phyloP scores from a whole-genome alignment of 257 asterid genomes.

The Lycium barbarum region DNA sequence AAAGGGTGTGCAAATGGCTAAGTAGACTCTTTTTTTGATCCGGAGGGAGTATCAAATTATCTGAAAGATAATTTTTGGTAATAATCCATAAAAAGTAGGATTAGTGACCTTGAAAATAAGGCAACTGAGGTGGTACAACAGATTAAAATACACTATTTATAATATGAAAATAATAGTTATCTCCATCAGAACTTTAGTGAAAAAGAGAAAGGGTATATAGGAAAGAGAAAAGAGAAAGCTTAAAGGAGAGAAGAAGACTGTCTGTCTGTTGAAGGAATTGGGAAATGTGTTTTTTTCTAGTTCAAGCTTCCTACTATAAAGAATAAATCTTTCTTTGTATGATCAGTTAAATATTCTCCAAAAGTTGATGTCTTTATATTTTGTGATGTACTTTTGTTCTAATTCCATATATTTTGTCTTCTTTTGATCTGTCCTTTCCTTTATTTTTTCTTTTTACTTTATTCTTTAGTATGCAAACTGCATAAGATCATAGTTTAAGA shows the following conservation, averaged over 20 bases:
- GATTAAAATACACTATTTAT: background rate
- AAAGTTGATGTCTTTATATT: background rate
- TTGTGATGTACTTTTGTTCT: background rate
- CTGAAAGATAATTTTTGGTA: background rate
- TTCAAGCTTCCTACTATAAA: constrained; percentile 31
- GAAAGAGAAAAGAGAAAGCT: constrained; percentile 47
- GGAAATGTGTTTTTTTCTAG: constrained; percentile 52
- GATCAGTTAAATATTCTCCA: constrained; percentile 5
- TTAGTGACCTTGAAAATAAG: background rate
- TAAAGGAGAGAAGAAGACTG: constrained; percentile 59
- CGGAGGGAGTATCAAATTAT: background rate
- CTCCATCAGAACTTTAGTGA: constrained; percentile 49
- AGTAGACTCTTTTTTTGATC: no score
- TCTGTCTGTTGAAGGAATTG: constrained; percentile 78
- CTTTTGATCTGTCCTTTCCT: background rate
- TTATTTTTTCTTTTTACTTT: accelerated
- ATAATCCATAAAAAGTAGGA: constrained; percentile 1
- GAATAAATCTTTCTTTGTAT: constrained; percentile 31
- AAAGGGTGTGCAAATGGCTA: no score
- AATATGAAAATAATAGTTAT: background rate
- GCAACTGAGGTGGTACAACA: background rate
- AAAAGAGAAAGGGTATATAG: constrained; percentile 46
- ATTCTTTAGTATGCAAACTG: background rate
- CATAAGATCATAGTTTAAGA: background rate
- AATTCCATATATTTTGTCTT: background rate